Base-by-base conservation (phyloP, 2,329 filamentous ascomycete species). In the Cladorrhinum sp. region DNA sequence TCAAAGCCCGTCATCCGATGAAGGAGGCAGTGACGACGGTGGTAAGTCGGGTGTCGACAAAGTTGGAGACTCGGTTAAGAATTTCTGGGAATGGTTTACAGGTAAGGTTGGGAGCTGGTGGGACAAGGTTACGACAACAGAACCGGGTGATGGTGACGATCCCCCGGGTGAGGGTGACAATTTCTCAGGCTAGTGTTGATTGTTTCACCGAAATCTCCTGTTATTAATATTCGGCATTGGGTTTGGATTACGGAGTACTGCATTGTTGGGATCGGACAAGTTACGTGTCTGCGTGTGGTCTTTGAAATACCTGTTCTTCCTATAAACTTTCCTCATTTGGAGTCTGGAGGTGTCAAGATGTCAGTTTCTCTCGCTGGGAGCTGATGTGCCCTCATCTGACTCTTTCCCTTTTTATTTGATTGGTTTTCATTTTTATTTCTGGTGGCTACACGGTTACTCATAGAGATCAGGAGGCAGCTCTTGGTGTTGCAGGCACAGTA, bases 81-180 rank as follows among this genome's bases (percentile, higher is more conserved):
- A 72, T 3, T 74, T 79, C 32, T 84, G 81, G 79, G 74, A 80
- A 53, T 85, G 82, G 82, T 66, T 85, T 12, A 78, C 75, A 2
- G 78, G 76, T 36, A 78, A 82, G 62, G 68, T 83, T 12, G 74
- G 73, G 29, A 71, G 78, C 32, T 71, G 77, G 22, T 82, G 79
- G 80, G 71, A 74, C 38, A 79, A 80, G 66, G 72, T 82, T 18
- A 75, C 67, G 23, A 65, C 41, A 22, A 45, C 41, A 10, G 8
- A 36, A 36, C 50, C 61, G 36, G 55, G 54, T 29, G 52, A 62
- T n/a, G 48, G 50, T 20, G 38, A 57, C 7, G 53, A 58, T 7
- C 55, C 53, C 41, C 53, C 53, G 20, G 25, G 36, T 7, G 29
- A 56, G 38, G 24, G 16, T 32, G 22, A 50, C n/a, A 22, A 24